Percentiles rank a stretch among this genome's conserved stretches.
phyloP scores from a whole-genome alignment of 2,329 filamentous ascomycete species.

The Zymoseptoria ardabiliae region DNA sequence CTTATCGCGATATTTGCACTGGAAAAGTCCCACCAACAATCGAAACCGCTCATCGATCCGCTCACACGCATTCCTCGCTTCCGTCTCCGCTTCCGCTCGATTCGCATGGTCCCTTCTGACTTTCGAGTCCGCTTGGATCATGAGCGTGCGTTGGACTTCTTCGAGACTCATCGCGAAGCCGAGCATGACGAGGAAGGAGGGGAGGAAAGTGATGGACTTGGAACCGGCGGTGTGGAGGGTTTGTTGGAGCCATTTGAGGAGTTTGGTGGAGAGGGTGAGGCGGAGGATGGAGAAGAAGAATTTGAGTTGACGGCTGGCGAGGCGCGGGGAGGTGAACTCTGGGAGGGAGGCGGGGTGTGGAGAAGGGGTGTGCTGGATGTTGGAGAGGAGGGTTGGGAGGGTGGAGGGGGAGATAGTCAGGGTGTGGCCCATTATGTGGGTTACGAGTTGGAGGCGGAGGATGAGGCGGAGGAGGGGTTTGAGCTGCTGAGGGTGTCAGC shows the following conservation, averaged over 20 bases:
- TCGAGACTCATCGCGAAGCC: constrained; percentile 44
- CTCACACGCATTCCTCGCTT: constrained; percentile 34
- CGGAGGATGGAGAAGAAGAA: constrained; percentile 43
- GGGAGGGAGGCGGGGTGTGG: constrained; percentile 7
- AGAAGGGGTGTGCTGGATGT: constrained; percentile 32
- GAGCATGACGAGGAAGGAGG: constrained; percentile 40
- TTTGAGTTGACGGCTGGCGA: constrained; percentile 45
- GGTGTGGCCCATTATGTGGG: constrained; percentile 44
- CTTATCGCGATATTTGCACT: constrained; percentile 42
- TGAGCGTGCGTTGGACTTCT: constrained; percentile 41
- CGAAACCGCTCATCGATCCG: constrained; percentile 40
- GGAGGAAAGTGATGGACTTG: constrained; percentile 40
- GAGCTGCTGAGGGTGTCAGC: constrained; percentile 18
- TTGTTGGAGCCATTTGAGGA: constrained; percentile 42
- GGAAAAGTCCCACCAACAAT: constrained; percentile 40
- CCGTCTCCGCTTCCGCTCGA: constrained; percentile 2
- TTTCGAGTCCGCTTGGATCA: constrained; percentile 36
- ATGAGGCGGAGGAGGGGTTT: constrained; percentile 37
- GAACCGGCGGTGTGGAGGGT: constrained; percentile 37
- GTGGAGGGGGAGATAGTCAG: constrained; percentile 38
- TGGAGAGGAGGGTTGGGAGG: constrained; percentile 31
- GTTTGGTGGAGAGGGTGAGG: constrained; percentile 33
- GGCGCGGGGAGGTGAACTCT: constrained; percentile 32
- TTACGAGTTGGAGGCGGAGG: constrained; percentile 40
- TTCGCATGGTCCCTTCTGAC: constrained; percentile 23